Conservation (phyloP, 805 yeast genomes). For the Pichia heedii region DNA sequence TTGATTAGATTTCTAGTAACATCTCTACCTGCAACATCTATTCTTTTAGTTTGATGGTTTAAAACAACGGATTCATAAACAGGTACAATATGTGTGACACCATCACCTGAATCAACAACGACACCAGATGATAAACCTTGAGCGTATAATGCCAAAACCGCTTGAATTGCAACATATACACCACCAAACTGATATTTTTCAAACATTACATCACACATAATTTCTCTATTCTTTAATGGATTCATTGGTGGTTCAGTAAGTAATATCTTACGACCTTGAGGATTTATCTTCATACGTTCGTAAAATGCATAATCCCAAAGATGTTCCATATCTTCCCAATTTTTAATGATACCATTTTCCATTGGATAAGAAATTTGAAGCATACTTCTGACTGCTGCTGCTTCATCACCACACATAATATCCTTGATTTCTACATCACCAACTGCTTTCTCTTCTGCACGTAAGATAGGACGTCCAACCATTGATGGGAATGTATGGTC, state of each 20-base stretch:
- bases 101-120: slow-evolving; percentile 97
- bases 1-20: slow-evolving; percentile 94
- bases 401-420: slow-evolving; percentile 97
- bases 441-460: slow-evolving; percentile 83
- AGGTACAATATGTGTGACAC: slow-evolving; percentile 97
- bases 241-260: slow-evolving; percentile 98
- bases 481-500: slow-evolving; percentile 95
- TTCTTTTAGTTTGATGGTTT: slow-evolving; percentile 82
- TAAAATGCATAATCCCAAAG: slow-evolving; percentile 97
- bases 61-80: slow-evolving; percentile 96
- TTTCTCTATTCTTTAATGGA: slow-evolving; percentile 81
- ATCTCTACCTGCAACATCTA: slow-evolving; percentile 97
- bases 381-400: slow-evolving; percentile 80
- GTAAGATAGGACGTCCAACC: slow-evolving; percentile 92
- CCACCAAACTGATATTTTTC: slow-evolving; percentile 88
- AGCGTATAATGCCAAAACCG: slow-evolving; percentile 95
- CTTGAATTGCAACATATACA: slow-evolving; percentile 93
- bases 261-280: slow-evolving; percentile 67
- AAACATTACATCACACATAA: slow-evolving; percentile 88
- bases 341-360: slow-evolving; percentile 96
- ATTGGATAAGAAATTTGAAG: slow-evolving; percentile 93
- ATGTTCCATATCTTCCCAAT: slow-evolving; percentile 99
- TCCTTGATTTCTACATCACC: slow-evolving; percentile 77
- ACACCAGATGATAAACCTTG: slow-evolving; percentile 96
- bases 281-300: slow-evolving; percentile 76